A percentile compares a stretch with the other conserved stretches of the same genome.
phyloP scores from a whole-genome alignment of 2,329 filamentous ascomycete genomes.

The Trichoderma afroharzianum region DNA sequence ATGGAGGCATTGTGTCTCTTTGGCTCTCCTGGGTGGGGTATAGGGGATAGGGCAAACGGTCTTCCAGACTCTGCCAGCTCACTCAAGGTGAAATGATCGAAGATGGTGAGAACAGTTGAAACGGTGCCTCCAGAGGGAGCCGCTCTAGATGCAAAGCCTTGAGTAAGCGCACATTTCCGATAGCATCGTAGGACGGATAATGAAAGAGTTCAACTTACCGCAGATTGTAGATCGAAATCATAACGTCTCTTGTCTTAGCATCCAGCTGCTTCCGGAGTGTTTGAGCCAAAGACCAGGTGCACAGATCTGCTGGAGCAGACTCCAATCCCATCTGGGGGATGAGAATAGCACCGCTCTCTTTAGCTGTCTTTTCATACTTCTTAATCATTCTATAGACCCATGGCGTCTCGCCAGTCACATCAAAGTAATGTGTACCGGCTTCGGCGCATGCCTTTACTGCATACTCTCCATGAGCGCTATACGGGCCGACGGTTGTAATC shows the following conservation, averaged over 20 bases:
- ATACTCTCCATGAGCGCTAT: constrained; percentile 52
- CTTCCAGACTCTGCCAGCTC: constrained; percentile 43
- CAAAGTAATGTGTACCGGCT: constrained; percentile 61
- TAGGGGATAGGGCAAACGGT: constrained; percentile 57
- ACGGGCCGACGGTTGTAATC: constrained; percentile 59
- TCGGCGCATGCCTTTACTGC: constrained; percentile 60
- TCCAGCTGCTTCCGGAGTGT: constrained; percentile 48
- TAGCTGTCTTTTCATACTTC: constrained; percentile 53
- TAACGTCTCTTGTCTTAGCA: constrained; percentile 50
- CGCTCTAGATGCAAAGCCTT: constrained; percentile 19
- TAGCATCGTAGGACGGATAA: neutral
- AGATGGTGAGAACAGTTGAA: constrained; percentile 59
- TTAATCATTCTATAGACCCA: constrained; percentile 58
- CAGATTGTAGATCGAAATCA: constrained; percentile 46
- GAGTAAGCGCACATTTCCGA: neutral
- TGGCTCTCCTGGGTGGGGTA: constrained; percentile 41
- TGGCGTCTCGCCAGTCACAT: constrained; percentile 58
- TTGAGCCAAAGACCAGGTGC: constrained; percentile 52
- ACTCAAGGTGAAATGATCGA: constrained; percentile 50
- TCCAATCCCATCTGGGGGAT: constrained; percentile 61
- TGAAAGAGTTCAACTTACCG: constrained; percentile 29
- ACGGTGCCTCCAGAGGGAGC: constrained; percentile 64
- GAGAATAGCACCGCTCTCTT: constrained; percentile 53
- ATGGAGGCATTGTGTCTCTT: constrained; percentile 30
- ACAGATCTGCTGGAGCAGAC: constrained; percentile 58